These are phyloP conservation scores for Phytophthora crassamura DNA, from an alignment of 352 stramenopile genomes.

Conservation along the genomic window DNA sequence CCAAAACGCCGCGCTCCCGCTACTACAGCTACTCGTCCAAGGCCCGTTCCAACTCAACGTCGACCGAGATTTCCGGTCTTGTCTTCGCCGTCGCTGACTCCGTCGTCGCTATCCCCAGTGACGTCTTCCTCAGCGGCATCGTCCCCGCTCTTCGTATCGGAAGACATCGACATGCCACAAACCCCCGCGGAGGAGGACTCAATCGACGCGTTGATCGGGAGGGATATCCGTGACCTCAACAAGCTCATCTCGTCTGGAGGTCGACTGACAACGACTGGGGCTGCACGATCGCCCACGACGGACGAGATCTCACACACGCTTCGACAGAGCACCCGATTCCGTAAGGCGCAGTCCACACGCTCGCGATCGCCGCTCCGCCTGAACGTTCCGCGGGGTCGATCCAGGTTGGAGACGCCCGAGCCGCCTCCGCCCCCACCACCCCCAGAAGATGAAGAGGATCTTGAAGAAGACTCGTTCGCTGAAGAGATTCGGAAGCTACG, in stretches of 20 bases:
- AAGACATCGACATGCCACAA: conserved; percentile 30
- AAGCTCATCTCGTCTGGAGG: conserved; percentile 44
- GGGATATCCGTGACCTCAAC: conserved; percentile 54
- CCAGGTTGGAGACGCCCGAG: conserved; percentile 5
- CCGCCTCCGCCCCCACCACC: conserved; percentile 28
- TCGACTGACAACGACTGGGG: background rate
- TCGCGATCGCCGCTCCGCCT: conserved; percentile 16
- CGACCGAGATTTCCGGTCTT: conserved; percentile 7
- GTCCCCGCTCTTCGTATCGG: conserved; percentile 27
- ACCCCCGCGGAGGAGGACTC: conserved; percentile 35
- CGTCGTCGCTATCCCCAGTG: conserved; percentile 35
- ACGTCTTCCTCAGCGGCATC: conserved; percentile 20
- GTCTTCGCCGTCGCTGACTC: conserved; percentile 20
- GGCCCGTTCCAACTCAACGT: background rate
- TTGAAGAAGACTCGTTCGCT: conserved; percentile 54
- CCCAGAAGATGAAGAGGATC: conserved; percentile 18
- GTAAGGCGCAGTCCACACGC: conserved; percentile 6
- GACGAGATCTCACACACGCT: conserved; percentile 42
- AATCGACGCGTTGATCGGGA: conserved; percentile 55
- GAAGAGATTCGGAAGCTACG: conserved; percentile 49
- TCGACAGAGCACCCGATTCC: conserved; percentile 46
- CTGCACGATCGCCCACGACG: conserved; percentile 29
- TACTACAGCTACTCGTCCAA: conserved; percentile 11
- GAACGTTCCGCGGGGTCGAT: conserved; percentile 3
- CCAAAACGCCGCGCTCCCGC: conserved; percentile 18